Base-by-base conservation (phyloP, 352 stramenopile species). In the Pythium scleroteichum region DNA sequence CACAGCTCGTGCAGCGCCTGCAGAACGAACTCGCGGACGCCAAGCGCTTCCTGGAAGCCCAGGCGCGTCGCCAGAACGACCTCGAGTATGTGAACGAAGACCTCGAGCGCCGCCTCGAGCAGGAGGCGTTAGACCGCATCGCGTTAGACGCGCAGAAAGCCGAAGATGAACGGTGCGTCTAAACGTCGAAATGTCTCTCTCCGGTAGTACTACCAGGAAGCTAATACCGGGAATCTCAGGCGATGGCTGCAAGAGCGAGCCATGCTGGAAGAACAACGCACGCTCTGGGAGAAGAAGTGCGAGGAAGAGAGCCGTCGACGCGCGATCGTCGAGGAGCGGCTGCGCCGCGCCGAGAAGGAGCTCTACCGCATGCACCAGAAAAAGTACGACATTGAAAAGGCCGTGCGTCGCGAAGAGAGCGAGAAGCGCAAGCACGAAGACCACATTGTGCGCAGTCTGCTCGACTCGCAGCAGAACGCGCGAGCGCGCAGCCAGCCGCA, bases 321-420 rank as follows among this genome's bases (percentile, higher is more conserved):
- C 17, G 75, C 79, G 10, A 80, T 88, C 63, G 68, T 87, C 7
- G 86, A 95, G 61, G 86, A 95, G 57, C 80, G 86, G 10, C 71
- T 95, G 2, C 86, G 86, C 38, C 76, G 86, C 12, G 78, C 86
- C 24, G 86, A 95, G 65, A 93, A 93, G 68, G 86, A 95, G 64
- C 70, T 95, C 12, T 95, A 95, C 63, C 86, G 86, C 27, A 95
- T 95, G 86, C 86, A 93, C 72, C 86, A 94, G 71, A 92, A 92
- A 69, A 94, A 94, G 68, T 94, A 92, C 73, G 82, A 94, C 68
- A 94, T 94, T 57, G 85, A 94, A 59, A 87, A 89, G 67, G 62
- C 82, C 41, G 81, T 92, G 44, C 79, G 85, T 3, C 82, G 85
- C 44, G 85, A 94, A 50, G 85, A 94, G 75, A 92, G 62, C 63